Percentiles rank a stretch among this genome's conserved stretches.
Conservation (phyloP, 1,284 basidiomycete genomes). For the Ustilago loliicola region DNA sequence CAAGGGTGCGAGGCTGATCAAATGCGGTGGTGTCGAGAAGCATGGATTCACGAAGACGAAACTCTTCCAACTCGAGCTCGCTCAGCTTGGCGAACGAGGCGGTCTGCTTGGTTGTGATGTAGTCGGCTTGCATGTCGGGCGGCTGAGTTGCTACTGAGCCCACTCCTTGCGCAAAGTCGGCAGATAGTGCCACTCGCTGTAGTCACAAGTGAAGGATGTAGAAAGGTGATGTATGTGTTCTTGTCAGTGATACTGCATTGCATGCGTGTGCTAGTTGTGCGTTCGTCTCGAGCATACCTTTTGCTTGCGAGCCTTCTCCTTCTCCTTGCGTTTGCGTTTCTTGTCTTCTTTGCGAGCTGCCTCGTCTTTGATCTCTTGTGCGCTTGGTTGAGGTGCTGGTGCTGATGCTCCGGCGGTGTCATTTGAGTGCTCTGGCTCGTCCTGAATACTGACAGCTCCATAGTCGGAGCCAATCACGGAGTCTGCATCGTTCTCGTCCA, state of each 20-base stretch:
- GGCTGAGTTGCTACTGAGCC: slow-evolving; percentile 55
- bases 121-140: slow-evolving; percentile 64
- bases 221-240: background rate
- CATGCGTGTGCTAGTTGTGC: background rate
- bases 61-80: slow-evolving; percentile 62
- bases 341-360: slow-evolving; percentile 55
- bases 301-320: slow-evolving; percentile 56
- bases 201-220: background rate
- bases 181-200: slow-evolving; percentile 53
- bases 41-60: slow-evolving; percentile 49
- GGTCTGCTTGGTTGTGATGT: slow-evolving; percentile 51
- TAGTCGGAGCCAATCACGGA: slow-evolving; percentile 44
- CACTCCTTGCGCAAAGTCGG: slow-evolving; percentile 37
- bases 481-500: slow-evolving; percentile 52
- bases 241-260: background rate
- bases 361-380: slow-evolving; percentile 35
- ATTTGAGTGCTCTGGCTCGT: slow-evolving; percentile 24
- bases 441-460: slow-evolving; percentile 45
- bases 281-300: slow-evolving; percentile 39
- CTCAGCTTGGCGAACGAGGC: slow-evolving; percentile 57
- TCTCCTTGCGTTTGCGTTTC: slow-evolving; percentile 59
- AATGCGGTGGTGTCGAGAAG: slow-evolving; percentile 50
- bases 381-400: background rate
- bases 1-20: slow-evolving; percentile 31
- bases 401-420: background rate